Evolutionary conservation across 768 basidiomycete genomes (phyloP).

Genomic region (Grammothele lineata): DNA sequence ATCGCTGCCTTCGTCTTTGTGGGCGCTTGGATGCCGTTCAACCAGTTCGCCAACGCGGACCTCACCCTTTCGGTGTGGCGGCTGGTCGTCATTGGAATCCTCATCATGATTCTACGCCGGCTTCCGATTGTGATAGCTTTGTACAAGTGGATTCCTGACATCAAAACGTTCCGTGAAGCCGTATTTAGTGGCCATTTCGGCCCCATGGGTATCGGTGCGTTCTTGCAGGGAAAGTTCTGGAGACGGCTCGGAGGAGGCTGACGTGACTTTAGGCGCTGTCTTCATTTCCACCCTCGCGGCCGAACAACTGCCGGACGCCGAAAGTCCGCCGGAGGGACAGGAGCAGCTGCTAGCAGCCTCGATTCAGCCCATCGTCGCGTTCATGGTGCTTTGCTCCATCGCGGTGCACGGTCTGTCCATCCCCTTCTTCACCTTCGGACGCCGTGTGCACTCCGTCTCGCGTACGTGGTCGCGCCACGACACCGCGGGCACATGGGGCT

Average conservation of each 20-base stretch:
- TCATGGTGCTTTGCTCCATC: conserved; percentile 92
- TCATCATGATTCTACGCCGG: conserved; percentile 78
- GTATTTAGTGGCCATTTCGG: conserved; percentile 96
- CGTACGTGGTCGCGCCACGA: conserved; percentile 87
- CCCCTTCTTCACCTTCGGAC: conserved; percentile 88
- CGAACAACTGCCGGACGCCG: conserved; percentile 46
- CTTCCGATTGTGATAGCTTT: conserved; percentile 80
- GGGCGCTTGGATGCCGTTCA: conserved; percentile 97
- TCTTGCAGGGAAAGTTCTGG: too few relatives aligned
- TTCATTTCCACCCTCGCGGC: conserved; percentile 88
- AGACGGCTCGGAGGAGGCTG: too few relatives aligned
- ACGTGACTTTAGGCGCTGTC: conserved; percentile 85
- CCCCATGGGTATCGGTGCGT: conserved; percentile 71
- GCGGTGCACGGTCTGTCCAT: conserved; percentile 88
- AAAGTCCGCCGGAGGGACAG: conserved; percentile 48
- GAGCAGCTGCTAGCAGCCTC: conserved; percentile 61
- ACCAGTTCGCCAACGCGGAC: conserved; percentile 60
- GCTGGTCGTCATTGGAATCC: conserved; percentile 75
- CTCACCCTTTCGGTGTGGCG: conserved; percentile 80
- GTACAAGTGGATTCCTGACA: conserved; percentile 93
- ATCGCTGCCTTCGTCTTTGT: conserved; percentile 93
- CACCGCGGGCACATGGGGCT: conserved; percentile 27
- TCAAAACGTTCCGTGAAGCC: conserved; percentile 92
- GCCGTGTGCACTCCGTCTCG: conserved; percentile 86
- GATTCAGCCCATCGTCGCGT: conserved; percentile 92